These are phyloP conservation scores for Mentha longifolia DNA, from an alignment of 257 asterid species.

Conservation along the genomic window DNA sequence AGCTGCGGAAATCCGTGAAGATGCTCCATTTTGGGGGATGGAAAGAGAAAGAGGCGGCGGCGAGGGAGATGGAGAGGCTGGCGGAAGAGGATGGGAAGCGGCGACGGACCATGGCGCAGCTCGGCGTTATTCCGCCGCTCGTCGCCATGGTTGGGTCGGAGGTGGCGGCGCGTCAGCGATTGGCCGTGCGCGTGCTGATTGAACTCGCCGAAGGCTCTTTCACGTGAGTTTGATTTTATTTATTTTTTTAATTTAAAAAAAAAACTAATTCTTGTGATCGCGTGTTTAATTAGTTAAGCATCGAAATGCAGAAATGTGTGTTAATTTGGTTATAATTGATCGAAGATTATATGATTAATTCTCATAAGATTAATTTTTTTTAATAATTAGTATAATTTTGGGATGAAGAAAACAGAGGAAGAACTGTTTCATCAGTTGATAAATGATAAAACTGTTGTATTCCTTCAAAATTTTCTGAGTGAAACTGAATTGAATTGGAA, in stretches of 20 bases:
- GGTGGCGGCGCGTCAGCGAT: slow-evolving; percentile 55
- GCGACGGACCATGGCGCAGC: slow-evolving; percentile 84
- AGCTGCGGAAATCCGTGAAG: slow-evolving; percentile 66
- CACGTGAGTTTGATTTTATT: slow-evolving; percentile 59
- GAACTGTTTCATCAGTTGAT: slow-evolving; percentile 36
- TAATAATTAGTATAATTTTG: neutral
- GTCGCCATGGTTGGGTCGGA: slow-evolving; percentile 75
- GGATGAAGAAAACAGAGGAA: slow-evolving; percentile 20
- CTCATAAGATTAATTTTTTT: slow-evolving; percentile 5
- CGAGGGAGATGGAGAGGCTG: slow-evolving; percentile 58
- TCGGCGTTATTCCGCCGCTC: slow-evolving; percentile 90
- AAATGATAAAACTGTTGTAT: neutral
- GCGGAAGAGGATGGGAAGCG: slow-evolving; percentile 56
- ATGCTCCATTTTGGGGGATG: slow-evolving; percentile 84
- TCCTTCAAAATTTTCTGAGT: neutral
- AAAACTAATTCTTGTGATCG: neutral
- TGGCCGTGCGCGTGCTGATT: slow-evolving; percentile 67
- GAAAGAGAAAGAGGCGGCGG: slow-evolving; percentile 82
- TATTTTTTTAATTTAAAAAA: too few species aligned
- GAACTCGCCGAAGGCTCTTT: slow-evolving; percentile 73
- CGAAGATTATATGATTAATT: neutral
- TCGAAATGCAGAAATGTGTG: neutral
- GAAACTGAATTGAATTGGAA: slow-evolving; percentile 17
- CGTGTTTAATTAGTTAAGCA: neutral
- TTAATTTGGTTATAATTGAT: slow-evolving; percentile 7